A percentile compares a stretch with the other conserved stretches of the same genome.
Conservation (phyloP, 495 filamentous ascomycete species). For the Pyrenopolyporus hunteri region DNA sequence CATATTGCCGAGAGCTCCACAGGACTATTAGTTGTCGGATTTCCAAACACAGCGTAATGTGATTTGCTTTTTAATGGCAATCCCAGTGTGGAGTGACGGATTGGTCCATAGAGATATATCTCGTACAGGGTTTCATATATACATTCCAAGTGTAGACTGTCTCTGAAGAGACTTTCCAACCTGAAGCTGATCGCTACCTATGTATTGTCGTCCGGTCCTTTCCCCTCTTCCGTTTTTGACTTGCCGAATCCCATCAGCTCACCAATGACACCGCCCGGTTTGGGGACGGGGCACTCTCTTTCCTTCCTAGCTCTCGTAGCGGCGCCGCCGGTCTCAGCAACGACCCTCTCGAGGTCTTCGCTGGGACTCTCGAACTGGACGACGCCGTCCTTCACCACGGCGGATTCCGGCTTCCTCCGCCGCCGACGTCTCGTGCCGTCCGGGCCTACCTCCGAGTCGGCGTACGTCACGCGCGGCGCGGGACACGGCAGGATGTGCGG, state of each 20-base stretch:
- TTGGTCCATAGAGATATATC: not conserved
- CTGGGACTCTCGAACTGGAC: slow-evolving; percentile 40
- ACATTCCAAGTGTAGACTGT: not conserved
- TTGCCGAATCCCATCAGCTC: slow-evolving; percentile 72
- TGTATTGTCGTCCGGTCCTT: slow-evolving; percentile 14
- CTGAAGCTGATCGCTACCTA: not conserved
- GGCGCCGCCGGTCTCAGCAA: slow-evolving; percentile 5
- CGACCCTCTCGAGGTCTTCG: slow-evolving; percentile 23
- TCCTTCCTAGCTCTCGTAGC: slow-evolving; percentile 47
- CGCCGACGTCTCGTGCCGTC: slow-evolving; percentile 54
- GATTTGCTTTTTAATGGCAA: not conserved
- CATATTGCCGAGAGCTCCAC: not conserved
- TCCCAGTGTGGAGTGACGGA: not conserved
- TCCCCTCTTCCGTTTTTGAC: slow-evolving; percentile 19
- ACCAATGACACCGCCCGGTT: slow-evolving; percentile 76
- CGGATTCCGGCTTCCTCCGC: slow-evolving; percentile 42
- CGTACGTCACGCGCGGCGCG: slow-evolving; percentile 73
- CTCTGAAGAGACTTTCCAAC: not conserved
- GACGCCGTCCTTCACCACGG: slow-evolving; percentile 47
- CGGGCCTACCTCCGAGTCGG: slow-evolving; percentile 67
- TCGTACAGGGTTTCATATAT: not conserved
- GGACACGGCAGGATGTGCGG: slow-evolving; percentile 96
- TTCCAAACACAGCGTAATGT: not conserved
- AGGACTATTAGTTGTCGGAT: not conserved
- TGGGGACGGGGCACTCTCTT: slow-evolving; percentile 79